These are phyloP conservation scores for Pichia occidentalis DNA, from an alignment of 805 yeast genomes.

Conservation along the genomic window DNA sequence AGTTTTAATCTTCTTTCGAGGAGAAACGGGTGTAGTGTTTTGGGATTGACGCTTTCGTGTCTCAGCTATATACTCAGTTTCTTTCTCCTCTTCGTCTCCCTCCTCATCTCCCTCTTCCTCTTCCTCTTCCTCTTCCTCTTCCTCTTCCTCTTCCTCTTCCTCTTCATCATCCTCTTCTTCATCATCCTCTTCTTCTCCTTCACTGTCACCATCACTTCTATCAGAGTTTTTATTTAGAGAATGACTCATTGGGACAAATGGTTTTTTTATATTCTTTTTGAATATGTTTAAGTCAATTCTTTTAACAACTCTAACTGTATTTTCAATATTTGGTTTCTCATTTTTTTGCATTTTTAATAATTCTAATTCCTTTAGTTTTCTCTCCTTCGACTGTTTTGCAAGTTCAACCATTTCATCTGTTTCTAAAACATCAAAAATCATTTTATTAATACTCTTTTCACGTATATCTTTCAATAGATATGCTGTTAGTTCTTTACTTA, in stretches of 20 bases:
- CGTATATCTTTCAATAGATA: constrained; percentile 65
- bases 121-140: constrained; percentile 27
- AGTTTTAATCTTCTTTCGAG: too few relatives aligned
- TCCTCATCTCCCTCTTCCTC: constrained; percentile 22
- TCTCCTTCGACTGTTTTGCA: constrained; percentile 21
- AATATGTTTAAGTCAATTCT: constrained; percentile 13
- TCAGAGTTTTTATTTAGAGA: constrained; percentile 37
- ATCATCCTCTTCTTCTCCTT: constrained; percentile 19
- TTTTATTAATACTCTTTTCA: constrained; percentile 66
- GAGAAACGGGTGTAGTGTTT: too few relatives aligned
- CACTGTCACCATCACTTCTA: constrained; percentile 19
- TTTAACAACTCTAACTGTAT: constrained; percentile 9
- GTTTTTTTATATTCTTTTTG: constrained; percentile 7
- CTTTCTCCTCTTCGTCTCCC: constrained; percentile 25
- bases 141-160: constrained; percentile 18
- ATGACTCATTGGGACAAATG: constrained; percentile 42
- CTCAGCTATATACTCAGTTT: background rate
- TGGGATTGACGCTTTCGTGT: too few relatives aligned
- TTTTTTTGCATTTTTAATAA: constrained; percentile 9
- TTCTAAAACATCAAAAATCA: constrained; percentile 52
- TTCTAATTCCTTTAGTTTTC: constrained; percentile 15
- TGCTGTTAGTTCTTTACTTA: constrained; percentile 57
- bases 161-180: constrained; percentile 19
- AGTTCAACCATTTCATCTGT: constrained; percentile 38
- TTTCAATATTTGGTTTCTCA: constrained; percentile 9